Percentiles rank a stretch among this genome's conserved stretches.
phyloP scores from a whole-genome alignment of 139 green algal species.

The Deuterostichococcus epilithicus region DNA sequence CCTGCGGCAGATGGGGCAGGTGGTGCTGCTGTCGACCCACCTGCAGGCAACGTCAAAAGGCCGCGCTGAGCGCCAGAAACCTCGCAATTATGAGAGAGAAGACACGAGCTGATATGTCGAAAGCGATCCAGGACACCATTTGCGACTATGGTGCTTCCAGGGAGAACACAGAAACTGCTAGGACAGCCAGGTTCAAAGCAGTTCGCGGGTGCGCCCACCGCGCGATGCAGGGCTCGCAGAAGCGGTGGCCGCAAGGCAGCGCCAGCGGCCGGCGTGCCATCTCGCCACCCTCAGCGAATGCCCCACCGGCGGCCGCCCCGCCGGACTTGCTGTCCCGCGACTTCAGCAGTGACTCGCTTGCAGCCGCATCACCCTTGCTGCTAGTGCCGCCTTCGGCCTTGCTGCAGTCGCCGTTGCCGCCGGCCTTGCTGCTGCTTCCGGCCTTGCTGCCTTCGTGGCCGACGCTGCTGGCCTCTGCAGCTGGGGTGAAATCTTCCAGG shows the following conservation, averaged over 20 bases:
- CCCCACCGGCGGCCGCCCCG: no score
- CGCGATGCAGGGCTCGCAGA: slow-evolving; percentile 63
- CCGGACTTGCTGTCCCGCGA: no score
- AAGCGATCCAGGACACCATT: no score
- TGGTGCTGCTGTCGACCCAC: slow-evolving; percentile 39
- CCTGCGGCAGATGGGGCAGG: slow-evolving; percentile 46
- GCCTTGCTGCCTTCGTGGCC: no score
- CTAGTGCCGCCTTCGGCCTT: background rate
- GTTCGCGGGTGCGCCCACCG: slow-evolving; percentile 7
- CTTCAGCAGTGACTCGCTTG: background rate
- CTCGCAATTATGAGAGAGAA: no score
- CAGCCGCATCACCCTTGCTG: no score
- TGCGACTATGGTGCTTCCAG: no score
- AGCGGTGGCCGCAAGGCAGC: slow-evolving; percentile 57
- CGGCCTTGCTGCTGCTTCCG: background rate
- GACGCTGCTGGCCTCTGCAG: background rate
- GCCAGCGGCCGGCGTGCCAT: slow-evolving; percentile 14
- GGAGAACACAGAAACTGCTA: no score
- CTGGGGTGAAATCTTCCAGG: slow-evolving; percentile 39
- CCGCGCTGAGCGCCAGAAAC: no score
- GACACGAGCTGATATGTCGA: no score
- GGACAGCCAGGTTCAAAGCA: no score
- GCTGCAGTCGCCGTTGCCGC: background rate
- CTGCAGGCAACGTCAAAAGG: slow-evolving; percentile 1
- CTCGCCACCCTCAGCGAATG: background rate